These are phyloP conservation scores for Gryganskiella cystojenkinii DNA, from an alignment of 192 early-diverging fungal species.

Conservation along the genomic window DNA sequence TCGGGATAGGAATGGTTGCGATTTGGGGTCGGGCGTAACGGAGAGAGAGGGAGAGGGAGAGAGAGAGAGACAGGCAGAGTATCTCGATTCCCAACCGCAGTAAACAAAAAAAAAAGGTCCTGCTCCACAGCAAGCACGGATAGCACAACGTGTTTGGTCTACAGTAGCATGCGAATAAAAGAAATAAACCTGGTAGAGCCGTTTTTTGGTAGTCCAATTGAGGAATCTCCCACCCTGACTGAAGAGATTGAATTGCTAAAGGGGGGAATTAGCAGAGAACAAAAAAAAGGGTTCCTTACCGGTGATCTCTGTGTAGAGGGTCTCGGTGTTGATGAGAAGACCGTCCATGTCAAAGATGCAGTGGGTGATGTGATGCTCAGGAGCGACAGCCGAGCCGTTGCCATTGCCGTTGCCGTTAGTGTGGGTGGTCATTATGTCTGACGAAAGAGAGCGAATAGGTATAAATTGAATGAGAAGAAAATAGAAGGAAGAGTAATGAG, in stretches of 20 bases:
- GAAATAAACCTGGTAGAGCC: no score
- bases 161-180: background rate
- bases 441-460: conserved; percentile 12
- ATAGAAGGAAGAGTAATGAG: background rate
- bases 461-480: background rate
- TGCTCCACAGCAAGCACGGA: no score
- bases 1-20: no score
- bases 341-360: conserved; percentile 90
- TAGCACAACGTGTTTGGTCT: background rate
- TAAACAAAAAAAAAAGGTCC: background rate
- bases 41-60: background rate
- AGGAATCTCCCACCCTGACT: no score
- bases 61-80: background rate
- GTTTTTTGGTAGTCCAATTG: no score
- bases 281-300: conserved; percentile 54
- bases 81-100: background rate
- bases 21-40: background rate
- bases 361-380: conserved; percentile 58
- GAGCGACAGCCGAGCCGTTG: background rate
- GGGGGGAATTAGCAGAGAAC: background rate
- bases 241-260: no score
- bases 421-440: background rate
- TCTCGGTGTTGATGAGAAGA: conserved; percentile 87
- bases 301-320: conserved; percentile 89
- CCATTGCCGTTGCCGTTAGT: background rate